Evolutionary conservation across 2,329 filamentous ascomycete species (phyloP), one percentile per base, ranked within the genome.

Genomic region (Aspergillus awamori): DNA sequence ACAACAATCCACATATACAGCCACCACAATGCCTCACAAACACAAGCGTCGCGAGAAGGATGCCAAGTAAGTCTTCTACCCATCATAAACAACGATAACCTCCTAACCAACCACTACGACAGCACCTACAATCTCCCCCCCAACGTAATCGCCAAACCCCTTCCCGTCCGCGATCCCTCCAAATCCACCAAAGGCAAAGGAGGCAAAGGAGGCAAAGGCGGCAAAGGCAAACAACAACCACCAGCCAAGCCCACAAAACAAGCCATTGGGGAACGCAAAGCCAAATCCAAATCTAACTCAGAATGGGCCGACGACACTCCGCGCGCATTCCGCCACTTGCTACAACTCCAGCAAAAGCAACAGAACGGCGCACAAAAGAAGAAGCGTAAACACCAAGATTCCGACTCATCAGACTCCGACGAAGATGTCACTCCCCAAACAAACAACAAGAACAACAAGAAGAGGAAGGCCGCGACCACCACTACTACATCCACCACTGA

Each of bases 271-370:
- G 39, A 55, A 55, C 28, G 28, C 28, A 30, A 30, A 10, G 28
- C 11, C 28, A 17, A 20, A 39, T 11, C 53, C 3, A 43, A 45
- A 15, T 43, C 30, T 8, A 79, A 70, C 87, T 82, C 78, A 43
- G 70, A 57, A 55, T 38, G 45, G 8, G 53, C 39, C 41, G 88
- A 96, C 74, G 95, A 98, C 78, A 93, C 91, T 1, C 95, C 95
- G 0, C 90, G 92, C 67, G 92, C 90, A 1, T 99, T 99, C 77
- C 86, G 87, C 63, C 88, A 93, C 11, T 80, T 98, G 64, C 95
- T 98, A 90, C 87, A 90, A 36, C 86, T 88, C 66, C 85, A 89
- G 43, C 33, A 36, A 11, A 13, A 36, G 11, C 33, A 36, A 36
- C 10, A 36, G 13, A 83, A 8, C 48, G 57, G 88, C 2, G 62